Conservation (phyloP, 768 basidiomycete genomes). For the Hericium coralloides region DNA sequence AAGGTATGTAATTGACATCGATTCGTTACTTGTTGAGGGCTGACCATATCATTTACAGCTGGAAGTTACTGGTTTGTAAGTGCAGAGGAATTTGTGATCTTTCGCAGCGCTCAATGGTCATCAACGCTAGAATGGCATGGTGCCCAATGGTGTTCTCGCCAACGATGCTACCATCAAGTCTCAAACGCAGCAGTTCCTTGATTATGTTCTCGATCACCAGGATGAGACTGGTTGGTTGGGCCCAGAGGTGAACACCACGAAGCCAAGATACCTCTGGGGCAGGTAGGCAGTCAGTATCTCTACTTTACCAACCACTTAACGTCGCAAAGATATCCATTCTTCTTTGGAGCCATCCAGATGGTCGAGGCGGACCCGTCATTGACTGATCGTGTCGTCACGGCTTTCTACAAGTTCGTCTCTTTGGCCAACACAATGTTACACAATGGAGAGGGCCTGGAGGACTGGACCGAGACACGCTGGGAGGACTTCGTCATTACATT, state of each 20-base stretch:
- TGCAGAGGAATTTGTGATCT: background rate
- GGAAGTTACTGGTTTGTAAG: slow-evolving; percentile 53
- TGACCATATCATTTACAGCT: slow-evolving; percentile 23
- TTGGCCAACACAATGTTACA: slow-evolving; percentile 48
- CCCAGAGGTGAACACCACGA: slow-evolving; percentile 42
- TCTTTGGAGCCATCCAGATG: slow-evolving; percentile 53
- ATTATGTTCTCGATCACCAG: slow-evolving; percentile 42
- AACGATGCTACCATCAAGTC: slow-evolving; percentile 36
- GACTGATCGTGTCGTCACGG: slow-evolving; percentile 35
- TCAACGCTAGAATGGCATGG: slow-evolving; percentile 38
- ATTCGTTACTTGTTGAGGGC: background rate
- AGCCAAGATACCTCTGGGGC: slow-evolving; percentile 48
- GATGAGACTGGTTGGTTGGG: slow-evolving; percentile 49
- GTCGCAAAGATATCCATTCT: slow-evolving; percentile 38
- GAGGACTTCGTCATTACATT: slow-evolving; percentile 48
- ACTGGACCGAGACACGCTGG: slow-evolving; percentile 47
- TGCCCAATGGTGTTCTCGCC: slow-evolving; percentile 40
- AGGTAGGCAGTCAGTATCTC: slow-evolving; percentile 20
- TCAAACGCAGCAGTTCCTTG: slow-evolving; percentile 38
- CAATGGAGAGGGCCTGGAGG: slow-evolving; percentile 41
- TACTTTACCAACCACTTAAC: slow-evolving; percentile 4
- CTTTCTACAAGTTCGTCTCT: slow-evolving; percentile 43
- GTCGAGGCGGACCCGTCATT: slow-evolving; percentile 37
- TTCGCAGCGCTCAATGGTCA: background rate
- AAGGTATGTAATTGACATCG: slow-evolving; percentile 16